These are phyloP conservation scores for Nepenthes mirabilis DNA, from an alignment of 148 eudicot genomes.

Conservation along the genomic window DNA sequence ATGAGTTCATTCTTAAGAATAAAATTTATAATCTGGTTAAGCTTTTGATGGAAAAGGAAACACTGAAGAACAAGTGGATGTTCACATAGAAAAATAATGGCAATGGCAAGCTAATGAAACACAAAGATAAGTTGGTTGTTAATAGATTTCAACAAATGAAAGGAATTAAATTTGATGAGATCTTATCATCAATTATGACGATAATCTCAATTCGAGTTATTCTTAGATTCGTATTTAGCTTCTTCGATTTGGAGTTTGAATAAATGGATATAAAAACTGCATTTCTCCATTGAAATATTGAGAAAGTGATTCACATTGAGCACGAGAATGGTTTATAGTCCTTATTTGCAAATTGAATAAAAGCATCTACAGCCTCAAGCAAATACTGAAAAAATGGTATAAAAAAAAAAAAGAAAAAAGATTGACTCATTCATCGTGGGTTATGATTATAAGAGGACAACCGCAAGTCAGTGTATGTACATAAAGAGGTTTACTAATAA, in stretches of 20 bases:
- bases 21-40: slow-evolving; percentile 6
- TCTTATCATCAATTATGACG: background rate
- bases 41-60: slow-evolving; percentile 7
- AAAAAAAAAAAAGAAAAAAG: background rate
- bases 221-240: background rate
- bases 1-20: slow-evolving; percentile 6
- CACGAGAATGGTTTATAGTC: slow-evolving; percentile 3
- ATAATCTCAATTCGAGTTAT: slow-evolving; percentile 10
- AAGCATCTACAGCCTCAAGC: slow-evolving; percentile 10
- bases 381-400: slow-evolving; percentile 5
- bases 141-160: slow-evolving; percentile 12
- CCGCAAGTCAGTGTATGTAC: slow-evolving; percentile 4
- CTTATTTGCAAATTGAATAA: slow-evolving; percentile 1
- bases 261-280: slow-evolving; percentile 5
- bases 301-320: slow-evolving; percentile 6
- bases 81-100: background rate
- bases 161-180: slow-evolving; percentile 10
- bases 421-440: slow-evolving; percentile 8
- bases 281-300: slow-evolving; percentile 12
- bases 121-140: slow-evolving; percentile 13
- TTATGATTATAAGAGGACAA: background rate
- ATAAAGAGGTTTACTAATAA: background rate
- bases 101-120: background rate
- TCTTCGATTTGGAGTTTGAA: slow-evolving; percentile 7
- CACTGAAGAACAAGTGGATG: slow-evolving; percentile 15